phyloP scores from a whole-genome alignment of 805 yeast genomes.

The Saccharomycopsis selenospora region DNA sequence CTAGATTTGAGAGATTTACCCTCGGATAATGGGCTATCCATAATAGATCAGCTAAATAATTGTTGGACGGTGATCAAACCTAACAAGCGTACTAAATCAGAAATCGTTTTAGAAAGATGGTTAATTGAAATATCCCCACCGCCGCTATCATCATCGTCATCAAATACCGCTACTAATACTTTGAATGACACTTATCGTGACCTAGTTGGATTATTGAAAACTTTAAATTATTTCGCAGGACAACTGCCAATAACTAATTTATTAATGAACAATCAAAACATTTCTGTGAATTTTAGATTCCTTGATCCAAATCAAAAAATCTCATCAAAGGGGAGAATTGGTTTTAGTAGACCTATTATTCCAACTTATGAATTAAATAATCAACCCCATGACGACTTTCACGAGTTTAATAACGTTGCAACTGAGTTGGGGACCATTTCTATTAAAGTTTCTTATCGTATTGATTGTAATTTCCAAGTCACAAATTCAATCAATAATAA shows the following conservation, averaged over 20 bases:
- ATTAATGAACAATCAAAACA: neutral
- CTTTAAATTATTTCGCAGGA: neutral
- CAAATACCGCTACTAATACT: neutral
- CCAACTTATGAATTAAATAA: neutral
- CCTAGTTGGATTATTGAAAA: neutral
- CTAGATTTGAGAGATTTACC: constrained; percentile 7
- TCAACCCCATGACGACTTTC: neutral
- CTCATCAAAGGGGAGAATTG: constrained; percentile 16
- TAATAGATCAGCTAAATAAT: constrained; percentile 27
- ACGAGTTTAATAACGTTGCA: constrained; percentile 2
- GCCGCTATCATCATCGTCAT: neutral
- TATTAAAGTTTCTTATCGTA: constrained; percentile 8
- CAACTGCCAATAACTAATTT: constrained; percentile 9
- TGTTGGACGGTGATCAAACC: neutral
- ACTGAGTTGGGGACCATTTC: constrained; percentile 2
- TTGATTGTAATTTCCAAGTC: constrained; percentile 9
- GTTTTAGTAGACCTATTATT: constrained; percentile 13
- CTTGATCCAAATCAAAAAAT: constrained; percentile 12
- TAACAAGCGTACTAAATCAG: constrained; percentile 8
- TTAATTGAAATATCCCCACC: constrained; percentile 5
- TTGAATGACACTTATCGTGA: neutral
- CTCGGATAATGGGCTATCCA: constrained; percentile 31
- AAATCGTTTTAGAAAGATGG: constrained; percentile 17
- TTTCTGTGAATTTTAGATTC: constrained; percentile 8
- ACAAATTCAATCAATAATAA: neutral